Evolutionary conservation across 2,329 filamentous ascomycete species (phyloP).

Genomic region (Chrysoporthe deuterocubensis): DNA sequence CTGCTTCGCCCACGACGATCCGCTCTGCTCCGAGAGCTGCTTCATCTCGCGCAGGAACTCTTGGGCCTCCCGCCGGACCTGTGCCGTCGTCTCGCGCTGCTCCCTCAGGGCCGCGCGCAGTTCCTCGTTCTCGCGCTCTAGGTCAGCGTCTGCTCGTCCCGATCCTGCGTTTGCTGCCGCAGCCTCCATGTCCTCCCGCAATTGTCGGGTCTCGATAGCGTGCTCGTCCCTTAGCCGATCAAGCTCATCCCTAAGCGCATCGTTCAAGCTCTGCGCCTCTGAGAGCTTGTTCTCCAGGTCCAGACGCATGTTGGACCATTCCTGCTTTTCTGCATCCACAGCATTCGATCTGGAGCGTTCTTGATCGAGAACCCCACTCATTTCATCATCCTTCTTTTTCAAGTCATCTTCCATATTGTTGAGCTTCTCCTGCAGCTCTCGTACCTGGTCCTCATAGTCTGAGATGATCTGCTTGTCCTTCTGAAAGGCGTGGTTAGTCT

Average conservation of each 20-base stretch:
- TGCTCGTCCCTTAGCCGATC: constrained; percentile 74
- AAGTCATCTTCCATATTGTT: constrained; percentile 71
- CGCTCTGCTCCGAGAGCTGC: constrained; percentile 78
- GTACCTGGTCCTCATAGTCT: constrained; percentile 80
- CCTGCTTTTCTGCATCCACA: constrained; percentile 66
- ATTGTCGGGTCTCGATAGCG: constrained; percentile 61
- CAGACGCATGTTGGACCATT: constrained; percentile 68
- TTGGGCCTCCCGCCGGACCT: constrained; percentile 83
- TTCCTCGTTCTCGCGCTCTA: constrained; percentile 71
- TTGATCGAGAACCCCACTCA: constrained; percentile 62
- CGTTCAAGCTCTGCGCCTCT: constrained; percentile 76
- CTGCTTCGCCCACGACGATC: constrained; percentile 79
- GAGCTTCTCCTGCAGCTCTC: constrained; percentile 74
- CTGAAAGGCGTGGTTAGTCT: constrained; percentile 38
- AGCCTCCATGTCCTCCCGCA: constrained; percentile 66
- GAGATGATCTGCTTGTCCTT: constrained; percentile 73
- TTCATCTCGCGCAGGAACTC: constrained; percentile 90
- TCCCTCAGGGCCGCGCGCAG: constrained; percentile 68
- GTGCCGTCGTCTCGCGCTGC: constrained; percentile 82
- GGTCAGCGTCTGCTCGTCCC: constrained; percentile 51
- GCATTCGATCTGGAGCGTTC: constrained; percentile 59
- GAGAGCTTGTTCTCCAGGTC: constrained; percentile 74
- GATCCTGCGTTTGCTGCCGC: constrained; percentile 44
- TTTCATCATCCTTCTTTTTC: constrained; percentile 70
- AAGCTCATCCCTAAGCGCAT: constrained; percentile 78